Evolutionary conservation across 2,329 filamentous ascomycete species (phyloP), one percentile per base, ranked within the genome.

Genomic region (Aspergillus spinulosporus): DNA sequence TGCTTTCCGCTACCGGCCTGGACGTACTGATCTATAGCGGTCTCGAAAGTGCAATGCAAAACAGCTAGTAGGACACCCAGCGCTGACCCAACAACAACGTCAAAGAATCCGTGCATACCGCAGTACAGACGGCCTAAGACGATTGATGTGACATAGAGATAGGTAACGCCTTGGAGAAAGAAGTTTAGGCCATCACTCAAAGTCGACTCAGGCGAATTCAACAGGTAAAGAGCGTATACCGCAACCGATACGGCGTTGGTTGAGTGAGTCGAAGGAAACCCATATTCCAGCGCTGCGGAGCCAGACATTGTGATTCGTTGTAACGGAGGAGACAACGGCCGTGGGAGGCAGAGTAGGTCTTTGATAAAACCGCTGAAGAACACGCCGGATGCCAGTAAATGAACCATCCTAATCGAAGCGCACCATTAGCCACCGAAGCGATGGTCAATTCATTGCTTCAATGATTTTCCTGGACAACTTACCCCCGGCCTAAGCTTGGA

Each of bases 251-350:
- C 89, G 2, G 94, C 94, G 72, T 99, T 99, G 48, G 94, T 94
- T 11, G 92, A 96, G 72, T 99, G 94, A 0, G 94, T 97, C 6
- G 92, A 97, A 0, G 94, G 94, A 66, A 97, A 97, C 15, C 94
- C 94, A 71, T 99, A 99, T 71, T 99, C 94, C 53, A 99, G 83
- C 7, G 93, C 92, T 3, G 90, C 92, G 4, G 91, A 96, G 3
- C 92, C 92, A 49, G 93, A 97, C 92, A 97, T 97, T 63, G 92
- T 97, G 72, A 99, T 97, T 52, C 94, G 86, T 58, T 95, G 88
- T 12, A 99, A 81, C 1, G 94, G 94, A 21, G 94, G 94, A 3
- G 92, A 97, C 21, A 97, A 78, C 1, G 94, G 94, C 29, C 94
- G 86, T 11, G 94, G 94, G 14, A 99, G 83, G 68, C 94, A 97